phyloP scores from a whole-genome alignment of 352 stramenopile species.

The Halophytophthora polymorphica region DNA sequence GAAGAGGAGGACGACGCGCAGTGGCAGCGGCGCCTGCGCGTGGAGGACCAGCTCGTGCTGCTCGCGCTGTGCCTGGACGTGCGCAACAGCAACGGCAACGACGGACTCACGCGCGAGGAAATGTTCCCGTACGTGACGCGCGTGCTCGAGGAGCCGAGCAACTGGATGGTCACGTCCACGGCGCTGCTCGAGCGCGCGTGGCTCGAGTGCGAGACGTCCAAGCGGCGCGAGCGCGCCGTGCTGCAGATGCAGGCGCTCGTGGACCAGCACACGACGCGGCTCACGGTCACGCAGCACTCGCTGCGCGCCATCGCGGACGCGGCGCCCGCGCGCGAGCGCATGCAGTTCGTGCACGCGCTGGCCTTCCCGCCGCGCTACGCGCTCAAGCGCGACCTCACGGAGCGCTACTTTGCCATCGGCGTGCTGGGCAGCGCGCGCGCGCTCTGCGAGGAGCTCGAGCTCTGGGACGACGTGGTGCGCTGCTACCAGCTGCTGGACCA shows the following conservation, averaged over 20 bases:
- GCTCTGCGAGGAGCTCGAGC: conserved; percentile 93
- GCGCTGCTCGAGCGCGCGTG: conserved; percentile 90
- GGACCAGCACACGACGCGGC: conserved; percentile 93
- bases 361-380: conserved; percentile 93
- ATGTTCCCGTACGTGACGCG: conserved; percentile 95
- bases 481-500: conserved; percentile 94
- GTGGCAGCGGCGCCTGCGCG: conserved; percentile 73
- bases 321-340: conserved; percentile 86
- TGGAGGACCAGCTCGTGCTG: conserved; percentile 88
- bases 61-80: conserved; percentile 95
- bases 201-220: conserved; percentile 93
- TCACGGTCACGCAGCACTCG: conserved; percentile 90
- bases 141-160: conserved; percentile 92
- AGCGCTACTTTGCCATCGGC: conserved; percentile 91
- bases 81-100: conserved; percentile 94
- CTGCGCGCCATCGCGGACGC: conserved; percentile 87
- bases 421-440: conserved; percentile 87
- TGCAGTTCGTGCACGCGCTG: conserved; percentile 90
- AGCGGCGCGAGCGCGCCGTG: conserved; percentile 92
- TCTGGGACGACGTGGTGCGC: conserved; percentile 96
- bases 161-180: conserved; percentile 97
- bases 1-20: conserved; percentile 60
- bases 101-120: conserved; percentile 93
- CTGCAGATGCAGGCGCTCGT: conserved; percentile 96
- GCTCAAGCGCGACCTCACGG: conserved; percentile 91